phyloP scores from a whole-genome alignment of 2,329 filamentous ascomycete genomes.

The Stenocarpella maydis region DNA sequence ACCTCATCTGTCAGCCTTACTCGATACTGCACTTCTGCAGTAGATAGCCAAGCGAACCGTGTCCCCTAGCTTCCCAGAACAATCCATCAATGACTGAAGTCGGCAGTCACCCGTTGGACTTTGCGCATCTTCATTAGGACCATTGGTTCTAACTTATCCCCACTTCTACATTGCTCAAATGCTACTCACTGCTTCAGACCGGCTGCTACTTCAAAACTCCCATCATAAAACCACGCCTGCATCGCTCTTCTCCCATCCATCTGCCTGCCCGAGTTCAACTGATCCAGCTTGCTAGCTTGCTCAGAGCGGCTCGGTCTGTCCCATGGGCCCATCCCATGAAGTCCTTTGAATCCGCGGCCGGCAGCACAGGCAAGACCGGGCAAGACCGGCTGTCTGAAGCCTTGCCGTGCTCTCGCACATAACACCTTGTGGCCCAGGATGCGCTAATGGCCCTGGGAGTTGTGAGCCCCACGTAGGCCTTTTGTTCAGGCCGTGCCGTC shows the following conservation, averaged over 20 bases:
- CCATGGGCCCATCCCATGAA: constrained; percentile 82
- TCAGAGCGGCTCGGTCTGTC: constrained; percentile 77
- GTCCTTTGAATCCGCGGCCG: constrained; percentile 66
- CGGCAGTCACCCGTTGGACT: too few species aligned
- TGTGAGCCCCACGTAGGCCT: constrained; percentile 49
- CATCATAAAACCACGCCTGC: background rate
- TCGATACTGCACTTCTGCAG: background rate
- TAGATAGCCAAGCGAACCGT: background rate
- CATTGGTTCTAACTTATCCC: background rate
- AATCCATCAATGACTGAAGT: background rate
- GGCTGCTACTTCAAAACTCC: background rate
- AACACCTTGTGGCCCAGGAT: constrained; percentile 67
- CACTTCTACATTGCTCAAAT: background rate
- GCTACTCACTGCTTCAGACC: background rate
- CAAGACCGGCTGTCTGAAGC: constrained; percentile 82
- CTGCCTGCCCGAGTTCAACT: constrained; percentile 81
- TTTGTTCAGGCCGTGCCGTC: constrained; percentile 72
- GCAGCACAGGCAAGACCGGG: constrained; percentile 55
- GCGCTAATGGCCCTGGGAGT: constrained; percentile 51
- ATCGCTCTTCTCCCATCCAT: background rate
- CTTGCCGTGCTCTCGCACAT: constrained; percentile 55
- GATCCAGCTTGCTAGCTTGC: constrained; percentile 71
- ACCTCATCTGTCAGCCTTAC: background rate
- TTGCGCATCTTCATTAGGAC: background rate
- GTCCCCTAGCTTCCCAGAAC: background rate